Evolutionary conservation across 208 protist genomes (phyloP).

Genomic region (Naegleria gruberi): DNA sequence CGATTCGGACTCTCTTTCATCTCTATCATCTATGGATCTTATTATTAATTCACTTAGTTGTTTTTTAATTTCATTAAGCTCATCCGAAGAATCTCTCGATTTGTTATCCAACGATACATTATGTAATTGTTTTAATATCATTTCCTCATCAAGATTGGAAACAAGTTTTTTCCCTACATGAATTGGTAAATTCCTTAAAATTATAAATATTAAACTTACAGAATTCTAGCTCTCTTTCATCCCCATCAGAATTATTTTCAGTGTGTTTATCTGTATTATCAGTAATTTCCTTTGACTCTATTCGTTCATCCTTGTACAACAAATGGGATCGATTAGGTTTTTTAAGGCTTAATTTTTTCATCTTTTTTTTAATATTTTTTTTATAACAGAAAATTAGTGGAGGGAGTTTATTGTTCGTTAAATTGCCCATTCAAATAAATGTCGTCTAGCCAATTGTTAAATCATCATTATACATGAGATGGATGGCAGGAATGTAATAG

Average conservation of each 20-base stretch:
- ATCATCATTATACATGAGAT: conserved; percentile 85
- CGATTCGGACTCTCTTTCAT: not conserved
- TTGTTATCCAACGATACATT: too few species aligned
- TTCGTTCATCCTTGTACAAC: not conserved
- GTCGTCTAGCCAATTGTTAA: conserved; percentile 62
- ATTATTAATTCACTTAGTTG: too few species aligned
- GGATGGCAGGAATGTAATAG: conserved; percentile 77
- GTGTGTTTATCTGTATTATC: not conserved
- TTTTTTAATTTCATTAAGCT: too few species aligned
- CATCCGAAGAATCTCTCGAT: too few species aligned
- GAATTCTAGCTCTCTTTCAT: not conserved
- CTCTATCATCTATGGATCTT: not conserved
- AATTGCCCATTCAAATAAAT: too few species aligned
- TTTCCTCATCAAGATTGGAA: too few species aligned
- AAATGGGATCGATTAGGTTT: not conserved
- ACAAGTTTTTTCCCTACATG: too few species aligned
- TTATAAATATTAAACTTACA: not conserved
- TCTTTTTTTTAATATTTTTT: not conserved
- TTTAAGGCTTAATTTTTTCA: not conserved
- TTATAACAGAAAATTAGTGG: too few species aligned
- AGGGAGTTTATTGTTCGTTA: not conserved
- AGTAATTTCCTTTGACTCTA: conserved; percentile 2
- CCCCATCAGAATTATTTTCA: not conserved
- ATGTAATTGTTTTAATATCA: too few species aligned
- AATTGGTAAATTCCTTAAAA: too few species aligned